Conservation (phyloP, 768 basidiomycete species). For the Leccinum fibrillosum region DNA sequence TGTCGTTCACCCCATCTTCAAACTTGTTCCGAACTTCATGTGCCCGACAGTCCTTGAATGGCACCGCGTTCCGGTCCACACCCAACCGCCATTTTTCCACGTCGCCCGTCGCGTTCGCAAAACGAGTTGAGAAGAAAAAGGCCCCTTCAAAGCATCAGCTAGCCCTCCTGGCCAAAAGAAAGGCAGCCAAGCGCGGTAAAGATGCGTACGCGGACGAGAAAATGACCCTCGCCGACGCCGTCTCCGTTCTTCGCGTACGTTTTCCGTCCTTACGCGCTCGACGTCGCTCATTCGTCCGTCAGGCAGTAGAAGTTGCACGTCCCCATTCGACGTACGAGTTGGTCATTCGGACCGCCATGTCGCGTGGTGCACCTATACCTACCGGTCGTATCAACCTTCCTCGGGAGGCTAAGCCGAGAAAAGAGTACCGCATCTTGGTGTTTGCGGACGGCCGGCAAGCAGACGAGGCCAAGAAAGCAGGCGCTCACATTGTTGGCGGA, state of each 20-base stretch:
- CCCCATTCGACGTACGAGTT: conserved; percentile 79
- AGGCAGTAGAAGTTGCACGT: conserved; percentile 84
- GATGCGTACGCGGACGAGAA: conserved; percentile 62
- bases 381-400: conserved; percentile 89
- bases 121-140: conserved; percentile 52
- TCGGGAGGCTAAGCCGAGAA: conserved; percentile 67
- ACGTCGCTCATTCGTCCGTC: conserved; percentile 2
- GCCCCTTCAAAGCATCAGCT: conserved; percentile 68
- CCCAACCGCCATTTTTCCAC: conserved; percentile 45
- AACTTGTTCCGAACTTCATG: not conserved
- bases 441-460: conserved; percentile 86
- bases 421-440: conserved; percentile 80
- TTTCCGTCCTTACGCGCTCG: not conserved
- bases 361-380: conserved; percentile 77
- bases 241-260: conserved; percentile 68
- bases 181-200: conserved; percentile 50
- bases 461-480: conserved; percentile 80
- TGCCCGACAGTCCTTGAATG: conserved; percentile 5
- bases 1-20: conserved; percentile 1
- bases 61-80: not conserved
- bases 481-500: conserved; percentile 90
- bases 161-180: conserved; percentile 61
- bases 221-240: conserved; percentile 62
- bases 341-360: conserved; percentile 73
- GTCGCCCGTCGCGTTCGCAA: conserved; percentile 41